Evolutionary conservation across 495 filamentous ascomycete genomes (phyloP).

Genomic region (Neurospora sp.): DNA sequence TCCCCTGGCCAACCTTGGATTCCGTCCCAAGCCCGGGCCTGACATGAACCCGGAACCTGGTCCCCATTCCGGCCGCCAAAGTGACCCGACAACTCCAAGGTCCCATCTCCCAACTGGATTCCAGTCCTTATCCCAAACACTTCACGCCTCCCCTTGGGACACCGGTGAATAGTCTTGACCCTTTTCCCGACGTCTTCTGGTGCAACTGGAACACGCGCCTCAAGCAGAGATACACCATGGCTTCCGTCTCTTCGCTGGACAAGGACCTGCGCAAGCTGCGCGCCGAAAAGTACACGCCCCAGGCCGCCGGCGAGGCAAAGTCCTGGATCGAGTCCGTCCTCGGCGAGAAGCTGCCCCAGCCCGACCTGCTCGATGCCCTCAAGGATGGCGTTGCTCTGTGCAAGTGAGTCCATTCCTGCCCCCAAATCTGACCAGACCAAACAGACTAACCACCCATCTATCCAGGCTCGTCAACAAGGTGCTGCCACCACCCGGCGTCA

Average conservation of each 20-base stretch:
- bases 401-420: slow-evolving; percentile 51
- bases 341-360: slow-evolving; percentile 56
- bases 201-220: neutral
- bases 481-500: slow-evolving; percentile 64
- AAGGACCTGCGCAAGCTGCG: slow-evolving; percentile 92
- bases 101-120: neutral
- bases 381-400: slow-evolving; percentile 88
- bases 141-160: neutral
- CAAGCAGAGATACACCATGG: slow-evolving; percentile 46
- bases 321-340: slow-evolving; percentile 80
- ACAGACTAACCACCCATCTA: slow-evolving; percentile 13
- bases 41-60: neutral
- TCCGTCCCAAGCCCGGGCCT: neutral
- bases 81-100: neutral
- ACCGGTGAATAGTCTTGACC: neutral
- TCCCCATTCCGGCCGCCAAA: neutral
- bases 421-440: neutral
- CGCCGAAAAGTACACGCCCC: slow-evolving; percentile 85
- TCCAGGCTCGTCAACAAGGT: slow-evolving; percentile 73
- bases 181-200: neutral
- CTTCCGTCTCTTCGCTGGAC: slow-evolving; percentile 88
- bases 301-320: slow-evolving; percentile 76
- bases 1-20: neutral
- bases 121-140: neutral
- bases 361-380: slow-evolving; percentile 73